Evolutionary conservation across 805 yeast species (phyloP), one percentile per base, ranked within the genome.

Genomic region (Alloascoidea africana): DNA sequence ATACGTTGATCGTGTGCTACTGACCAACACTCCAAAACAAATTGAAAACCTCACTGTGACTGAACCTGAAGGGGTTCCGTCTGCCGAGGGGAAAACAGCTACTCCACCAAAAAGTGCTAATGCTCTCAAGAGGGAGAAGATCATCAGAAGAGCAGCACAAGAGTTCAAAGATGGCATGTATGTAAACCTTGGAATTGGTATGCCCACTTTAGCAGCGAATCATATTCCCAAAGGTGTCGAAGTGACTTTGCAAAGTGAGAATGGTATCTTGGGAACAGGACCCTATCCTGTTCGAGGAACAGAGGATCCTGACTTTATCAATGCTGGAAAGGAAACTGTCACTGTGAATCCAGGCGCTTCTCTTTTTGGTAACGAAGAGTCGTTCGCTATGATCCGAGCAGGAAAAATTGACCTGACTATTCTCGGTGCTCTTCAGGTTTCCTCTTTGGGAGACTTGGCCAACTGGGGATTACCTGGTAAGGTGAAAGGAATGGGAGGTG

Each of bases 401-500:
- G 73, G 73, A 5, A 58, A 61, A 43, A 54, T 67, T 33, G 55
- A 60, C 40, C 46, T 64, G 40, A 58, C 70, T 1, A 56, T 67
- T 33, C 52, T 67, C 13, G 73, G 73, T 3, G 72, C 68, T 8
- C 55, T 67, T 51, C 71, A 67, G 46, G 72, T 68, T 4, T 60
- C 70, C 1, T 55, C 56, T 34, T 51, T 42, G 35, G 73, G 73
- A 30, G 73, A 68, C 40, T 56, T 67, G 30, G 73, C 73, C 32
- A 67, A 67, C 48, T 67, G 73, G 71, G 69, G 66, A 17, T 53
- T 67, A 3, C 72, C 73, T 1, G 71, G 72, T 4, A 53, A 59
- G 41, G 61, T 67, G 34, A 65, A 63, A 47, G 73, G 73, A 14
- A 68, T 66, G 66, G 73, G 73, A 17, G 72, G 73, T 14, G 72